Percentiles rank a stretch among this genome's conserved stretches.
phyloP scores from a whole-genome alignment of 169 alveolate genomes.

The Eimeria maxima region DNA sequence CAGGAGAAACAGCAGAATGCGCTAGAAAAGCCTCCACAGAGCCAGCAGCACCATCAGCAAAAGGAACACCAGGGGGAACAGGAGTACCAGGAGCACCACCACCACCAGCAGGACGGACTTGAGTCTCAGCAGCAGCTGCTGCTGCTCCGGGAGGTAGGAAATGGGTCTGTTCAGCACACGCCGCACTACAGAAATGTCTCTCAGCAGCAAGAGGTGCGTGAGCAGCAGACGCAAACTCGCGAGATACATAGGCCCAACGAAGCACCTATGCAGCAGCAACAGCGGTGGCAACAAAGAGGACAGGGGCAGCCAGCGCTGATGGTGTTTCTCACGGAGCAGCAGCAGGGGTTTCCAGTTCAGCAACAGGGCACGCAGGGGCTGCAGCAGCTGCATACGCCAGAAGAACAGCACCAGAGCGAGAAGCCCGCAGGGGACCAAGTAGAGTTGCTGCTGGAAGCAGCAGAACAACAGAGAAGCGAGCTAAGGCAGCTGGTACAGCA shows the following conservation, averaged over 20 bases:
- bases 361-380: slow-evolving; percentile 8
- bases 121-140: neutral
- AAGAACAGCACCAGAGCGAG: neutral
- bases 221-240: neutral
- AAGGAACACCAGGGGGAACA: neutral
- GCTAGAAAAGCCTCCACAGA: neutral
- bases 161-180: neutral
- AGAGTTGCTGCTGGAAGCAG: neutral
- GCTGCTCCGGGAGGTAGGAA: neutral
- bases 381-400: neutral
- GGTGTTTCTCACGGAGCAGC: neutral
- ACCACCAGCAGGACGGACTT: neutral
- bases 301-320: neutral
- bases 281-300: neutral
- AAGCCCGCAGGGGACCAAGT: neutral
- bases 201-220: neutral
- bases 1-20: neutral
- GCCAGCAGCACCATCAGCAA: neutral
- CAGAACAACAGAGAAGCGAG: neutral
- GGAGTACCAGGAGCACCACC: neutral
- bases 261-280: neutral
- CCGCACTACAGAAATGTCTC: neutral
- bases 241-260: neutral
- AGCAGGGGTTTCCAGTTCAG: neutral
- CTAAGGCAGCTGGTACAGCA: neutral